Base-by-base conservation (phyloP, 208 protist genomes). In the Crithidia thermophila region DNA sequence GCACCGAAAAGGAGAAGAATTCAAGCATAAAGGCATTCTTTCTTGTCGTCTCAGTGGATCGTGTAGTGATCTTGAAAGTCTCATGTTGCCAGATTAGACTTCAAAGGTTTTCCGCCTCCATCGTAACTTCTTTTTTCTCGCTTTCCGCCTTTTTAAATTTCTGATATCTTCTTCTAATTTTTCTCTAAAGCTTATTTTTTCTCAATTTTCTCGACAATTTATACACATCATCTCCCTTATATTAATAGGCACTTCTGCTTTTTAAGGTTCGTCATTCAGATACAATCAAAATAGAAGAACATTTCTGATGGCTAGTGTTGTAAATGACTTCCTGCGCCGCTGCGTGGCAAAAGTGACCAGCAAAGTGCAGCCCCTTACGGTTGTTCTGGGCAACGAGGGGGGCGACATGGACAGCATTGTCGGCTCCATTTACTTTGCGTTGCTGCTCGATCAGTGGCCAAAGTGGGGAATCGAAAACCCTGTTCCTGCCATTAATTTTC, bases 331-430 rank as follows among this genome's bases (percentile, higher is more conserved):
- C 78, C 61, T 92, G 58, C 69, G 51, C 21, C 74, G 81, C 37
- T 77, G 75, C 58, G 42, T 67, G 14, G 27, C 67, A 20, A 63
- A 55, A 4, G 61, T 79, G 33, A 16, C 56, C 28, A 51, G 34
- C 28, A 65, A 72, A 50, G 43, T 51, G 11, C 63, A 72, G 23
- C 42, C 50, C 0, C 53, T 91, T 18, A 85, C 81, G 0, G 63
- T 85, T 46, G 91, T 96, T 28, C 53, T 85, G 43, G 91, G 91
- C 13, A 96, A 96, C 53, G 91, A 96, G 62, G 81, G 77, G 18
- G 91, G 91, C 14, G 91, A 96, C 37, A 88, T 96, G 86, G 91
- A 96, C 58, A 96, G 85, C 61, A 71, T 94, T 64, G 76, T 96
- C 5, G 91, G 91, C 3, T 84, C 78, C 47, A 86, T 96, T 62